Conservation (phyloP, 1,139 yeast species). For the Saccharomyces uvarum region DNA sequence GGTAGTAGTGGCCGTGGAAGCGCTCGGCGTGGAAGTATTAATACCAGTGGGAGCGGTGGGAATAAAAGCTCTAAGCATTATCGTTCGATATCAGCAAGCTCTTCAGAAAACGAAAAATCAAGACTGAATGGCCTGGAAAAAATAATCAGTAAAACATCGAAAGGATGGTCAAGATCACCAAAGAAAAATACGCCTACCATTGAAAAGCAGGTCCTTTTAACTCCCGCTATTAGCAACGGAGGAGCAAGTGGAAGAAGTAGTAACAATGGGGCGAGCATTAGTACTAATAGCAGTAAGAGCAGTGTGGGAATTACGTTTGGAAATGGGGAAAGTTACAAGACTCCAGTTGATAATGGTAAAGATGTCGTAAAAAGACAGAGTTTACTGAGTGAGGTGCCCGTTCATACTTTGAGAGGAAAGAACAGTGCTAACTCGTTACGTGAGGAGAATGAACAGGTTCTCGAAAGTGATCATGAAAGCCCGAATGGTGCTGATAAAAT, state of each 20-base stretch:
- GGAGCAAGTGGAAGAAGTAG: conserved; percentile 4
- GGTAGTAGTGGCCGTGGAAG: background rate
- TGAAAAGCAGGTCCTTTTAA: conserved; percentile 2
- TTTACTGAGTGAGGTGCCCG: conserved; percentile 9
- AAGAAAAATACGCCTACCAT: conserved; percentile 1
- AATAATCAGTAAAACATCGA: conserved; percentile 18
- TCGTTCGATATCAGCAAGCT: conserved; percentile 4
- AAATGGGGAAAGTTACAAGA: background rate
- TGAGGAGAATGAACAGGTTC: conserved; percentile 2
- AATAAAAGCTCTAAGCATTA: conserved; percentile 2
- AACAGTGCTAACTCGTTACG: background rate
- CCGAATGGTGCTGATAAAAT: background rate
- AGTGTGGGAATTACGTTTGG: background rate
- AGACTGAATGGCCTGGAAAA: conserved; percentile 17
- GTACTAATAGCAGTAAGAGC: background rate
- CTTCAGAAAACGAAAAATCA: conserved; percentile 9
- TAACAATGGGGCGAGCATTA: background rate
- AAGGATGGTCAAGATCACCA: conserved; percentile 20
- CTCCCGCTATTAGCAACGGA: conserved; percentile 5
- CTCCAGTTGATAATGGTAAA: conserved; percentile 3
- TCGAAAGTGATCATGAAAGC: background rate
- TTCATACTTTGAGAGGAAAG: conserved; percentile 5
- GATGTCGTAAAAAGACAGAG: background rate
- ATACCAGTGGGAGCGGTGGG: background rate
- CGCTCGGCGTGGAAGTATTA: background rate